phyloP scores from a whole-genome alignment of 2,329 filamentous ascomycete species.

The Elsinoe necatrix region DNA sequence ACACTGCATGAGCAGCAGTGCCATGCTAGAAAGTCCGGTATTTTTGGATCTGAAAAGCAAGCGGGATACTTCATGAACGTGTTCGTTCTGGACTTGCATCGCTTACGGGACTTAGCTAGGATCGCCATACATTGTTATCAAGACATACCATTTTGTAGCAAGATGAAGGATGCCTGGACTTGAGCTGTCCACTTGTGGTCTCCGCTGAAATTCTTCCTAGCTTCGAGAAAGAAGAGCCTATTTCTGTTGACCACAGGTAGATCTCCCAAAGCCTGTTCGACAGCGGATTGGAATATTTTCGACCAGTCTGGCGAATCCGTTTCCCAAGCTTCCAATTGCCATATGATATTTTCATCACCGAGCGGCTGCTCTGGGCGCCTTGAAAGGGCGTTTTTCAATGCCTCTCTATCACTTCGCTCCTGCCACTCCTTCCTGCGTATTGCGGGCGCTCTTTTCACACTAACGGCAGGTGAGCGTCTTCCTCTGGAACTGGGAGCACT shows the following conservation, averaged over 20 bases:
- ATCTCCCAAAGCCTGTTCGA: background rate
- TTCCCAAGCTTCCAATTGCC: background rate
- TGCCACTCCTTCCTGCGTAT: background rate
- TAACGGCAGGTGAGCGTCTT: background rate
- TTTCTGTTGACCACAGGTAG: background rate
- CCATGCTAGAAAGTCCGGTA: background rate
- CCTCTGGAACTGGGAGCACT: background rate
- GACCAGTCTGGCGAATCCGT: background rate
- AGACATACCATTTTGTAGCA: background rate
- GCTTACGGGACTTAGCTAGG: background rate
- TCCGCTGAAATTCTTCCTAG: background rate
- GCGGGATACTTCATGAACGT: constrained; percentile 6
- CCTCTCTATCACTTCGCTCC: background rate
- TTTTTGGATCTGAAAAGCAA: background rate
- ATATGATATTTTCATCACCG: background rate
- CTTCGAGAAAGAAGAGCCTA: background rate
- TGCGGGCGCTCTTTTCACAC: background rate
- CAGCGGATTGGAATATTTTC: background rate
- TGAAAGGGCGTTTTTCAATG: background rate
- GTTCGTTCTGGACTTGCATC: background rate
- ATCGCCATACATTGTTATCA: background rate
- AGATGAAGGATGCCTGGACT: background rate
- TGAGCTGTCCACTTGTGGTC: background rate
- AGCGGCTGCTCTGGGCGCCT: background rate
- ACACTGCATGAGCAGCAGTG: background rate